Conservation (phyloP, 345 rosid species). For the Excoecaria agallocha region DNA sequence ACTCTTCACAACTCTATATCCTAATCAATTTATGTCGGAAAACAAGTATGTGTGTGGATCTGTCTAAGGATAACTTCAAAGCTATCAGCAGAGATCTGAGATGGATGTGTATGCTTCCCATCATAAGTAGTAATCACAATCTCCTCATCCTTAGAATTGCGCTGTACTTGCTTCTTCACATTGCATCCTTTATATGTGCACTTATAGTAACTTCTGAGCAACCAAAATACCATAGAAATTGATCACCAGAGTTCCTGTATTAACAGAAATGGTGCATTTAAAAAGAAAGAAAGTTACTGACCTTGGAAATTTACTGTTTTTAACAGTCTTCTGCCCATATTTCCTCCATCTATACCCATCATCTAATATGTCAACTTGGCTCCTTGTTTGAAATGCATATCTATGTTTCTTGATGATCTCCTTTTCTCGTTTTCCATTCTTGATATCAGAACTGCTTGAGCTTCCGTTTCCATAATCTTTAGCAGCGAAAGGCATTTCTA, state of each 20-base stretch:
- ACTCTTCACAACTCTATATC: no score
- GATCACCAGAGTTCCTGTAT: no score
- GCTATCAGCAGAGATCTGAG: slow-evolving; percentile 27
- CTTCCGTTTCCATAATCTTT: neutral
- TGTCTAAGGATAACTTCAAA: slow-evolving; percentile 35
- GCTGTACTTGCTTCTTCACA: slow-evolving; percentile 53
- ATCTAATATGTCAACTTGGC: slow-evolving; percentile 46
- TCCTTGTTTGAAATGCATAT: slow-evolving; percentile 45
- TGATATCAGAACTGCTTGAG: slow-evolving; percentile 7
- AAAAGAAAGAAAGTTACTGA: neutral
- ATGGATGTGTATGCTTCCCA: slow-evolving; percentile 41
- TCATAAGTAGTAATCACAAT: slow-evolving; percentile 48
- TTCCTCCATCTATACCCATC: slow-evolving; percentile 52
- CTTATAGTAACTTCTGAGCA: slow-evolving; percentile 44
- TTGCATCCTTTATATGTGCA: slow-evolving; percentile 45
- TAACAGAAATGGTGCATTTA: no score
- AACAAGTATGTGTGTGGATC: slow-evolving; percentile 10
- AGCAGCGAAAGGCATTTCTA: no score
- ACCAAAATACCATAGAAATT: neutral
- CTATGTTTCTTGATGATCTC: slow-evolving; percentile 27
- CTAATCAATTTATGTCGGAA: no score
- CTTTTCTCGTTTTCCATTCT: slow-evolving; percentile 17
- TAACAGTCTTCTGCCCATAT: slow-evolving; percentile 47
- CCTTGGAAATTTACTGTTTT: slow-evolving; percentile 45
- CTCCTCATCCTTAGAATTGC: slow-evolving; percentile 38